A percentile compares a stretch with the other conserved stretches of the same genome.
These are phyloP conservation scores for Cichorium intybus DNA, from an alignment of 140 eudicot genomes.

Conservation along the genomic window DNA sequence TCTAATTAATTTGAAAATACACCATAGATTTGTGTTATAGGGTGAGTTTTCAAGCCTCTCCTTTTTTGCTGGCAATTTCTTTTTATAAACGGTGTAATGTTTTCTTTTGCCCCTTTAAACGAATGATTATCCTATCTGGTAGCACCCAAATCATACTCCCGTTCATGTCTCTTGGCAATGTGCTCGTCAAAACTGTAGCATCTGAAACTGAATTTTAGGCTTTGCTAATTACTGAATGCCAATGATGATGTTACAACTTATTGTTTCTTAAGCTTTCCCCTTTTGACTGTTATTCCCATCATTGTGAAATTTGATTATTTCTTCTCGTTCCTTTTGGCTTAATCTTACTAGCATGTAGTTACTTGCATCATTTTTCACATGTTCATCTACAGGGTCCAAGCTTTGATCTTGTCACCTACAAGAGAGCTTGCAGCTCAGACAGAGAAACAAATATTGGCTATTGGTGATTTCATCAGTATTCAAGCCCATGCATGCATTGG, in stretches of 20 bases:
- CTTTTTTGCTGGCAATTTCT: not conserved
- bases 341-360: not conserved
- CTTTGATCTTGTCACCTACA: slow-evolving; percentile 91
- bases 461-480: slow-evolving; percentile 74
- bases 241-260: not conserved
- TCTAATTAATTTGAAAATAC: not conserved
- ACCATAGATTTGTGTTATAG: not conserved
- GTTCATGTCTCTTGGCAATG: not conserved
- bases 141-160: not conserved
- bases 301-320: not conserved
- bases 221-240: not conserved
- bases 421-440: slow-evolving; percentile 97
- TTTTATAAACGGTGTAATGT: too few species aligned
- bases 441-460: slow-evolving; percentile 73
- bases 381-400: slow-evolving; percentile 67
- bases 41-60: too few species aligned
- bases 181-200: not conserved
- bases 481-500: slow-evolving; percentile 98
- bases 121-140: slow-evolving; percentile 5
- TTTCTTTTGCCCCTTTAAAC: too few species aligned
- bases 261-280: not conserved
- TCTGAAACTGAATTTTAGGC: not conserved
- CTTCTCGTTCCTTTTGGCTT: not conserved
- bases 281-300: not conserved
- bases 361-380: not conserved